phyloP scores from a whole-genome alignment of 139 green algal species.

The Dunaliella sp. region DNA sequence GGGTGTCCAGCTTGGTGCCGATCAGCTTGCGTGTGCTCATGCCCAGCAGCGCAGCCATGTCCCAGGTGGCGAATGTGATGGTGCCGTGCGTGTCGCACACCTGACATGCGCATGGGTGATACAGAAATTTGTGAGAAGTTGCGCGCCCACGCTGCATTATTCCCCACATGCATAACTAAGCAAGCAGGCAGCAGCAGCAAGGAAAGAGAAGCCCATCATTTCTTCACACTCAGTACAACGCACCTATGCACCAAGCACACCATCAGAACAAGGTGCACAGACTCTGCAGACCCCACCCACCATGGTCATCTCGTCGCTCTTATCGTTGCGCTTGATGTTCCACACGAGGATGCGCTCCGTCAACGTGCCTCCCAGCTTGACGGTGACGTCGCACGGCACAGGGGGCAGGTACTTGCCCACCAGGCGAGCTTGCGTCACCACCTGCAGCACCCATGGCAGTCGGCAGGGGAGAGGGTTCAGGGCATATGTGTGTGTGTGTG shows the following conservation, averaged over 20 bases:
- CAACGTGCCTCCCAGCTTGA: conserved; percentile 20
- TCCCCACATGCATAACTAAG: no score
- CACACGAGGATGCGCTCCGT: conserved; percentile 26
- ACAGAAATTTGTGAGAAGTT: no score
- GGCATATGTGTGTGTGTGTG: no score
- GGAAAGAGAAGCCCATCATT: no score
- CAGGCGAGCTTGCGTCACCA: background rate
- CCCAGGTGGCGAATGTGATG: conserved; percentile 18
- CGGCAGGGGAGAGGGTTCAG: no score
- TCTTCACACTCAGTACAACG: no score
- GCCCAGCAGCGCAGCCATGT: conserved; percentile 26
- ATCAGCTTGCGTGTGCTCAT: conserved; percentile 13
- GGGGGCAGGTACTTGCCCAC: conserved; percentile 11
- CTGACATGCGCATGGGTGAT: no score
- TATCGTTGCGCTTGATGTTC: conserved; percentile 17
- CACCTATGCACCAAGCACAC: no score
- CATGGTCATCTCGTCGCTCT: background rate
- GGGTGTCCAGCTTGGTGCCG: conserved; percentile 22
- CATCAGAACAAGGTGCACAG: no score
- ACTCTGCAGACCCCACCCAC: background rate
- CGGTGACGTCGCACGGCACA: background rate
- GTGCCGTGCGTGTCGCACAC: conserved; percentile 16
- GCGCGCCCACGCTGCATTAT: no score
- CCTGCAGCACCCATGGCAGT: background rate
- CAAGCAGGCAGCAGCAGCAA: no score